Percentiles rank a stretch among this genome's conserved stretches.
phyloP scores from a whole-genome alignment of 768 basidiomycete species.

The Agaricus subrufescens region DNA sequence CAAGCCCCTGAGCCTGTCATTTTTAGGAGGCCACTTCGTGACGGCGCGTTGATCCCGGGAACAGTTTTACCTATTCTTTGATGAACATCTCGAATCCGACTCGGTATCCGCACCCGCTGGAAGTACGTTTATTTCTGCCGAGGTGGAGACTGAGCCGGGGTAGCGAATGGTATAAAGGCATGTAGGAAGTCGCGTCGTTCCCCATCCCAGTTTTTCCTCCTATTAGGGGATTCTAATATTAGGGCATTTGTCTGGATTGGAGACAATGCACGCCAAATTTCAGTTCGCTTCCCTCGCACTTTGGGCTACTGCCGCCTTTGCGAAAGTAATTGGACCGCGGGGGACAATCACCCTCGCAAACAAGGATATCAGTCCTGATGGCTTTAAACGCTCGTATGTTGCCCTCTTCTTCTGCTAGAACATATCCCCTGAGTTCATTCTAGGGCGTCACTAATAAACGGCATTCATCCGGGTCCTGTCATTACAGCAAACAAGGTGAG shows the following conservation, averaged over 20 bases:
- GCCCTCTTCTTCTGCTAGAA: neutral
- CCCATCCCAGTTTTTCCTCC: neutral
- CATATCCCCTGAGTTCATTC: neutral
- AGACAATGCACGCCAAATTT: neutral
- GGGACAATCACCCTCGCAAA: conserved; percentile 5
- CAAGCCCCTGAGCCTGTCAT: too few species aligned
- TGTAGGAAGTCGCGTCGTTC: neutral
- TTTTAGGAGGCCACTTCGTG: too few species aligned
- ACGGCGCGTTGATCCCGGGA: too few species aligned
- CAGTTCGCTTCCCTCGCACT: neutral
- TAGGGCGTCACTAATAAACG: conserved; percentile 8
- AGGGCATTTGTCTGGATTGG: neutral
- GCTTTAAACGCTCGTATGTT: conserved; percentile 13
- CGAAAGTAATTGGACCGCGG: neutral
- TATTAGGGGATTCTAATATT: neutral
- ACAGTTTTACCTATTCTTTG: neutral
- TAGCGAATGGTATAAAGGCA: neutral
- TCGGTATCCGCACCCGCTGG: neutral
- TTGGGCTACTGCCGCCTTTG: neutral
- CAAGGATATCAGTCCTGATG: conserved; percentile 8
- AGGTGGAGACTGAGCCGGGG: too few species aligned
- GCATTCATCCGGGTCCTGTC: conserved; percentile 12
- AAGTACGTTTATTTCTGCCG: too few species aligned
- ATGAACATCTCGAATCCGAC: neutral
- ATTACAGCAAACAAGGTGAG: conserved; percentile 12